A percentile compares a stretch with the other conserved stretches of the same genome.
These are phyloP conservation scores for Epichloe gansuensis DNA, from an alignment of 2,329 filamentous ascomycete genomes.

Conservation along the genomic window DNA sequence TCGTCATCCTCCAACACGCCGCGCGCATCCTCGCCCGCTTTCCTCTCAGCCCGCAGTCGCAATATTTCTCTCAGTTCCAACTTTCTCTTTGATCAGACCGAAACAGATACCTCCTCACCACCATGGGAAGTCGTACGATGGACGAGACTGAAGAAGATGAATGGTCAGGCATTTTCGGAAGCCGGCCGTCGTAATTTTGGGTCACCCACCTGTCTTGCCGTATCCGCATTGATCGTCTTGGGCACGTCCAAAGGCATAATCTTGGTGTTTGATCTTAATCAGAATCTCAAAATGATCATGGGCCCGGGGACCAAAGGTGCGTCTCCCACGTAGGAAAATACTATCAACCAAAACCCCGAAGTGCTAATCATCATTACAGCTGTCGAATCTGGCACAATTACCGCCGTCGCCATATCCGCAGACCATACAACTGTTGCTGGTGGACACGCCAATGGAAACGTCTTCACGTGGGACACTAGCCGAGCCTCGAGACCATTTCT, in stretches of 20 bases:
- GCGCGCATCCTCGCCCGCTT: slow-evolving; percentile 63
- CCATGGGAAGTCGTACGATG: slow-evolving; percentile 97
- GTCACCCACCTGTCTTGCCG: slow-evolving; percentile 73
- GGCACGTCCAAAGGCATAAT: slow-evolving; percentile 93
- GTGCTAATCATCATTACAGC: slow-evolving; percentile 35
- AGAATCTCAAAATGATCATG: slow-evolving; percentile 86
- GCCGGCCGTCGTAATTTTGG: slow-evolving; percentile 87
- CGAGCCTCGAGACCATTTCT: slow-evolving; percentile 78
- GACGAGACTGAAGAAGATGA: slow-evolving; percentile 86
- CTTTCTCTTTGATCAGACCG: slow-evolving; percentile 46
- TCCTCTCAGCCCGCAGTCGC: slow-evolving; percentile 64
- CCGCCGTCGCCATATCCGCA: slow-evolving; percentile 77
- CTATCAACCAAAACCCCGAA: slow-evolving; percentile 17
- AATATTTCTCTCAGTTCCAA: slow-evolving; percentile 69
- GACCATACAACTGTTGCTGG: slow-evolving; percentile 87
- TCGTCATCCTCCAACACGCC: slow-evolving; percentile 44
- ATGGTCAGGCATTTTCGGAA: slow-evolving; percentile 83
- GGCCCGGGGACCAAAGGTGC: slow-evolving; percentile 82
- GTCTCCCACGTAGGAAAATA: background rate
- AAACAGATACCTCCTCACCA: slow-evolving; percentile 57
- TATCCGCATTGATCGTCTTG: slow-evolving; percentile 77
- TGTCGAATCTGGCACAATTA: slow-evolving; percentile 79
- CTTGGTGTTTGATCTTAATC: slow-evolving; percentile 93
- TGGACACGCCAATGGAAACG: slow-evolving; percentile 78
- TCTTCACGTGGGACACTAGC: slow-evolving; percentile 93